Base-by-base conservation (phyloP, 177 flowering plant species). In the Tripterygium wilfordii region DNA sequence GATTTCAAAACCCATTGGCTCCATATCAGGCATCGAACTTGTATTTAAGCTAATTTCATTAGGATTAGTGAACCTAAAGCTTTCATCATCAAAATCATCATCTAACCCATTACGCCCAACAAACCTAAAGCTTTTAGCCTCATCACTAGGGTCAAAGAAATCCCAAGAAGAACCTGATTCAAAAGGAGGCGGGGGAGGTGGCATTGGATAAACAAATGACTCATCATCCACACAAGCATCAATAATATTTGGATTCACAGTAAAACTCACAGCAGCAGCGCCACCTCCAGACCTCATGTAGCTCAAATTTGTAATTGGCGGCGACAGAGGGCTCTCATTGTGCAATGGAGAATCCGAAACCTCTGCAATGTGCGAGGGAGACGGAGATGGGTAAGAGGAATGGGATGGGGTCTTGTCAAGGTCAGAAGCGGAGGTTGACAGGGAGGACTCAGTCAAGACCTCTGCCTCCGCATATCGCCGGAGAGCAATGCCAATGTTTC, bases 391-490 rank as follows among this genome's bases (percentile, higher is more conserved):
- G 58, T 75, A 80, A 0, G 96, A 78, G 12, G 79, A 85, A 50
- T 77, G 88, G 5, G 96, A 85, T 15, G 88, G 92, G 57, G 96
- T 70, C 57, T 76, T 86, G 39, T 88, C 88, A 29, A 48, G 57
- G 29, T 70, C 85, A 40, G 82, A 69, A 42, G 78, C 73, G 20
- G 86, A 74, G n/a, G 71, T 65, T 10, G 94, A 80, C 24, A 70
- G 56, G 15, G 90, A 75, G 0, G 92, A 74, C 35, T 85, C 94
- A 17, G 68, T 49, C 55, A 80, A 37, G 6, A 74, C 69, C 50
- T 86, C 89, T 2, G 92, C 83, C 58, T 84, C 95, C 0, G 96
- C 99, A 26, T 73, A 89, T 23, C 88, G 65, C 29, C 96, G 62
- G 3, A 92, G 78, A 42, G 89, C 79, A 48, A 72, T 26, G 41